These are phyloP conservation scores for Cryptococcus sp. DNA, from an alignment of 1,284 basidiomycete genomes.

Conservation along the genomic window DNA sequence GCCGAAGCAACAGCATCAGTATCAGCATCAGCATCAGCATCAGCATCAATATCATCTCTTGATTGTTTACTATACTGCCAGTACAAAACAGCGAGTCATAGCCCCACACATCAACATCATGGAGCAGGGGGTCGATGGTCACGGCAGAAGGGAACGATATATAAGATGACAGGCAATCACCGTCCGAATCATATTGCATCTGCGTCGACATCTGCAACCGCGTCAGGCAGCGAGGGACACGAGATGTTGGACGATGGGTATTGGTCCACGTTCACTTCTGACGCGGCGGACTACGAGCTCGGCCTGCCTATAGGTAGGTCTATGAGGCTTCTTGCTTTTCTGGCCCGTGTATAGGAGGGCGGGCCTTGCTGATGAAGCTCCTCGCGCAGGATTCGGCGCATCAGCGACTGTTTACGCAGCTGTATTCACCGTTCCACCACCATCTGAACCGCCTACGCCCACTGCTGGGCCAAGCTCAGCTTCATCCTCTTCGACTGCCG, in stretches of 20 bases:
- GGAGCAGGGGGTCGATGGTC: too few relatives aligned
- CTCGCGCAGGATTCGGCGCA: constrained; percentile 43
- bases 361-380: neutral
- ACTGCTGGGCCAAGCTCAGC: neutral
- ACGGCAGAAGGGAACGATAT: too few relatives aligned
- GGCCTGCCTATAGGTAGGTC: constrained; percentile 38
- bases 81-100: too few relatives aligned
- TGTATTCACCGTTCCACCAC: constrained; percentile 20
- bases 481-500: neutral
- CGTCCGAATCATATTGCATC: too few relatives aligned
- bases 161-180: too few relatives aligned
- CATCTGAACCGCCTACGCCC: constrained; percentile 1
- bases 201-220: too few relatives aligned
- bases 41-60: too few relatives aligned
- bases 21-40: too few relatives aligned
- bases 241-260: constrained; percentile 39
- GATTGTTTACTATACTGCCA: too few relatives aligned
- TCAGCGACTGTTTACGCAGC: constrained; percentile 45
- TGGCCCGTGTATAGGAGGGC: neutral
- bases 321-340: neutral
- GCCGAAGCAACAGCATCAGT: too few relatives aligned
- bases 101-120: too few relatives aligned
- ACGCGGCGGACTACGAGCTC: constrained; percentile 41
- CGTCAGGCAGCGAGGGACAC: neutral
- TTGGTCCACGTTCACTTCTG: constrained; percentile 35